Conservation (phyloP, 768 basidiomycete species). For the Hericium coralloides region DNA sequence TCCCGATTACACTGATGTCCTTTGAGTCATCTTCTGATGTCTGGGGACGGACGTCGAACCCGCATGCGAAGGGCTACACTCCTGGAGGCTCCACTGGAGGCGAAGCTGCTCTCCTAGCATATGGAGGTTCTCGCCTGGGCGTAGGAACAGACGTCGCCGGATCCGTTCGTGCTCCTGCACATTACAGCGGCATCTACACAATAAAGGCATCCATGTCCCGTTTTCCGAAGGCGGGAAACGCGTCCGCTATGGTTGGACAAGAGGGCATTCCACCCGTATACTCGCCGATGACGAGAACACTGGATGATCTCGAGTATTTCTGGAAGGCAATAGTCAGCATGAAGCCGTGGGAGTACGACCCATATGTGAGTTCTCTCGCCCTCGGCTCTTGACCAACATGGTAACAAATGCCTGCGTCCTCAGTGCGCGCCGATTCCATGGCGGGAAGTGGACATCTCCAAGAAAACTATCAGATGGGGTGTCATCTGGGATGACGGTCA, state of each 20-base stretch:
- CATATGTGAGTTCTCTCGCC: constrained; percentile 23
- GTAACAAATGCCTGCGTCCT: neutral
- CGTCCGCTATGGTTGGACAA: constrained; percentile 40
- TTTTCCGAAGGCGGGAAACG: constrained; percentile 44
- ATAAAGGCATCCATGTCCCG: constrained; percentile 50
- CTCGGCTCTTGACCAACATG: neutral
- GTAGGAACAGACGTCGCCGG: constrained; percentile 67
- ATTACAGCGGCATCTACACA: constrained; percentile 56
- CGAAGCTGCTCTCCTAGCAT: constrained; percentile 54
- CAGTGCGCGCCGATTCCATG: constrained; percentile 29
- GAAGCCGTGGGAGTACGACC: constrained; percentile 63
- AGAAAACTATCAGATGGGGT: constrained; percentile 6
- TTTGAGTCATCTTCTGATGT: constrained; percentile 49
- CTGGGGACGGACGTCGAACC: constrained; percentile 54
- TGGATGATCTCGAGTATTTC: constrained; percentile 56
- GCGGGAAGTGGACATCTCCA: constrained; percentile 15
- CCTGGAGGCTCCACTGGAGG: constrained; percentile 67
- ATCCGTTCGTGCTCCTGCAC: constrained; percentile 55
- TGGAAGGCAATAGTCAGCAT: constrained; percentile 53
- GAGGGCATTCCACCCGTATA: constrained; percentile 46
- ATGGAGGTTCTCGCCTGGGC: constrained; percentile 28
- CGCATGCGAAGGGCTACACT: constrained; percentile 42
- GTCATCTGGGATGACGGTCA: constrained; percentile 45
- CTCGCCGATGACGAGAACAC: constrained; percentile 53
- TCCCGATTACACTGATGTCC: constrained; percentile 51